Conservation (phyloP, 345 rosid genomes). For the Reutealis trisperma region DNA sequence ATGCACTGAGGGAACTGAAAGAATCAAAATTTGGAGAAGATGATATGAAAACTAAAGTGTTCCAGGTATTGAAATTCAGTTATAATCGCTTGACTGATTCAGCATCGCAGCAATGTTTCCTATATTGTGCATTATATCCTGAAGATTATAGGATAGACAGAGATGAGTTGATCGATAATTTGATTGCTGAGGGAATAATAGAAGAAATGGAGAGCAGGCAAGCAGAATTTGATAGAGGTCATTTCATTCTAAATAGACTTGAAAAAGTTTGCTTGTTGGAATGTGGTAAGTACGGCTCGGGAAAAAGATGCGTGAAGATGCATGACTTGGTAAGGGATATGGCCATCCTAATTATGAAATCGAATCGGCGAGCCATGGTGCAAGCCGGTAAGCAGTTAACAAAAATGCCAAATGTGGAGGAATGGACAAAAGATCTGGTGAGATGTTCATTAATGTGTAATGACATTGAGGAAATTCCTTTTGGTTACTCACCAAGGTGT, state of each 20-base stretch:
- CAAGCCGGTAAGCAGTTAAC: background rate
- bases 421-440: constrained; percentile 15
- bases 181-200: constrained; percentile 25
- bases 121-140: constrained; percentile 24
- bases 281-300: no score
- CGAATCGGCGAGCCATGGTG: no score
- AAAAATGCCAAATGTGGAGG: background rate
- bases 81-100: no score
- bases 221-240: constrained; percentile 11
- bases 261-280: constrained; percentile 21
- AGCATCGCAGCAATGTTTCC: no score
- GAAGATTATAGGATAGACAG: background rate
- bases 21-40: no score
- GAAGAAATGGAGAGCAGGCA: constrained; percentile 1
- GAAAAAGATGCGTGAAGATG: no score
- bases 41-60: no score
- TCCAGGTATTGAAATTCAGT: no score
- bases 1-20: no score
- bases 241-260: constrained; percentile 22
- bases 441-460: constrained; percentile 20
- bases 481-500: constrained; percentile 3
- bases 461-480: background rate
- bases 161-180: constrained; percentile 16
- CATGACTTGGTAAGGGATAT: constrained; percentile 31
- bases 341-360: constrained; percentile 17